Conservation (phyloP, 2,329 filamentous ascomycete genomes). For the Endocalyx cinctus region DNA sequence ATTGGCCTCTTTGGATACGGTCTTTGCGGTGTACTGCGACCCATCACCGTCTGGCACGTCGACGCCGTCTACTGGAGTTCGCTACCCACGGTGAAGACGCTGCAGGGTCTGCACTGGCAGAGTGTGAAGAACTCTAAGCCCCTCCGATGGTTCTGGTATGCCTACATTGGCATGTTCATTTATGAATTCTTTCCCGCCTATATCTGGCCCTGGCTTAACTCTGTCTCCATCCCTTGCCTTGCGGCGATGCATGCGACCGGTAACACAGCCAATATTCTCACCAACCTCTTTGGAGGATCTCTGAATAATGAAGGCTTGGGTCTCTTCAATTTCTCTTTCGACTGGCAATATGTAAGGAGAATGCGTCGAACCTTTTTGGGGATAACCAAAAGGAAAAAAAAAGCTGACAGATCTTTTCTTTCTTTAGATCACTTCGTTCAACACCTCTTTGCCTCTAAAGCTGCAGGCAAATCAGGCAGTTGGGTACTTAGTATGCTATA, state of each 20-base stretch:
- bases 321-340: slow-evolving; percentile 44
- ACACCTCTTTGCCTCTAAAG: slow-evolving; percentile 47
- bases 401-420: not conserved
- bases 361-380: too few species aligned
- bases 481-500: slow-evolving; percentile 44
- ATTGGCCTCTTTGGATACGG: slow-evolving; percentile 54
- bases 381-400: too few species aligned
- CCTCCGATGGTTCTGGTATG: slow-evolving; percentile 48
- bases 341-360: slow-evolving; percentile 50
- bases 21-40: slow-evolving; percentile 47
- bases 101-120: slow-evolving; percentile 52
- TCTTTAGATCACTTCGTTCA: slow-evolving; percentile 46
- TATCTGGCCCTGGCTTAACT: slow-evolving; percentile 51
- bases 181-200: slow-evolving; percentile 53
- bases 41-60: slow-evolving; percentile 50
- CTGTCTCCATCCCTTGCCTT: slow-evolving; percentile 49
- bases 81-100: slow-evolving; percentile 47
- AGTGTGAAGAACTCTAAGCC: slow-evolving; percentile 45
- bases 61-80: slow-evolving; percentile 54
- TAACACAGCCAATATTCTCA: slow-evolving; percentile 37
- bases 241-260: slow-evolving; percentile 48
- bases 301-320: slow-evolving; percentile 49
- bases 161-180: slow-evolving; percentile 41
- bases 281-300: slow-evolving; percentile 47
- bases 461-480: slow-evolving; percentile 42